Percentiles rank a stretch among this genome's conserved stretches.
phyloP scores from a whole-genome alignment of 306 rosid species.

The Delonix regia region DNA sequence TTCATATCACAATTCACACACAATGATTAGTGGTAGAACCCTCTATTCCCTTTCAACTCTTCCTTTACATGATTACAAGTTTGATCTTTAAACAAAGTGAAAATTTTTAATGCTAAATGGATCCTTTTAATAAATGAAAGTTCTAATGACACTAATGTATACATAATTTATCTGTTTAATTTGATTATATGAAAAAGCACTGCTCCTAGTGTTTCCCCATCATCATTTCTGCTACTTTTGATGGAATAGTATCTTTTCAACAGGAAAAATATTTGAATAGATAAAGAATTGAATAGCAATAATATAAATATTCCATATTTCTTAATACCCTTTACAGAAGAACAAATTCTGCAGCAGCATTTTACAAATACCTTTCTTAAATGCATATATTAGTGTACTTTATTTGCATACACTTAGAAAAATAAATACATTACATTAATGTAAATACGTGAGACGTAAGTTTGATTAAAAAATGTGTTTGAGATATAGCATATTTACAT shows the following conservation, averaged over 20 bases:
- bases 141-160: neutral
- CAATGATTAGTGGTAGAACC: slow-evolving; percentile 7
- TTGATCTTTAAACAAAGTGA: slow-evolving; percentile 4
- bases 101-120: neutral
- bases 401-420: neutral
- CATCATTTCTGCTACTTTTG: neutral
- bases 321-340: slow-evolving; percentile 1
- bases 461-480: too few relatives aligned
- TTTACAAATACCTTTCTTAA: neutral
- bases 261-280: neutral
- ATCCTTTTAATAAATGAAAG: neutral
- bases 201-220: neutral
- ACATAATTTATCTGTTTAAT: neutral
- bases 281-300: neutral
- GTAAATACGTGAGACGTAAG: too few relatives aligned
- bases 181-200: neutral
- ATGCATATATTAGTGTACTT: neutral
- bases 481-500: too few relatives aligned
- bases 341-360: slow-evolving; percentile 24
- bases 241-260: slow-evolving; percentile 18
- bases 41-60: neutral
- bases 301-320: neutral
- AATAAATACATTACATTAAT: too few relatives aligned
- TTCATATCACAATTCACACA: neutral
- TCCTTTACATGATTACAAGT: neutral